Evolutionary conservation across 805 yeast species (phyloP).

Genomic region (Scheffersomyces lignosus): DNA sequence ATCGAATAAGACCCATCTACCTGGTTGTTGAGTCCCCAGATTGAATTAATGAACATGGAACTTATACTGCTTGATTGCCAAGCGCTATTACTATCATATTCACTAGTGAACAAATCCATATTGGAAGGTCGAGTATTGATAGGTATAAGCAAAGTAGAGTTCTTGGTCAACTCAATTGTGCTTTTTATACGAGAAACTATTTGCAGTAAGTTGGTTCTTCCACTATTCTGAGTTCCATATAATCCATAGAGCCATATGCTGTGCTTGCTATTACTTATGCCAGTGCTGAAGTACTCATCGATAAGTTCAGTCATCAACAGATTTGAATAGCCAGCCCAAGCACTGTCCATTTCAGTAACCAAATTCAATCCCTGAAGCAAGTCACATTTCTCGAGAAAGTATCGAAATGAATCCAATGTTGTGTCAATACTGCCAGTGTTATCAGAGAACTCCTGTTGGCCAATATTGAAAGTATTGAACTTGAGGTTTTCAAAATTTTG

Average conservation of each 20-base stretch:
- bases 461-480: slow-evolving; percentile 54
- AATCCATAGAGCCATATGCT: slow-evolving; percentile 38
- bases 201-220: slow-evolving; percentile 8
- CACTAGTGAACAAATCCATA: slow-evolving; percentile 3
- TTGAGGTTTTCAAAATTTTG: slow-evolving; percentile 30
- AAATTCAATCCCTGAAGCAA: slow-evolving; percentile 68
- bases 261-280: slow-evolving; percentile 30
- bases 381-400: slow-evolving; percentile 74
- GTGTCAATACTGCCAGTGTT: slow-evolving; percentile 23
- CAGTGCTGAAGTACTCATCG: slow-evolving; percentile 63
- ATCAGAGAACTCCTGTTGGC: slow-evolving; percentile 57
- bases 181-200: slow-evolving; percentile 45
- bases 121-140: slow-evolving; percentile 23
- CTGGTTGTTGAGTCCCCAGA: slow-evolving; percentile 48
- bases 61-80: slow-evolving; percentile 44
- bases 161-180: slow-evolving; percentile 44
- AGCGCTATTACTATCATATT: slow-evolving; percentile 17
- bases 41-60: slow-evolving; percentile 35
- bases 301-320: slow-evolving; percentile 52
- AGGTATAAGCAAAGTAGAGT: slow-evolving; percentile 60
- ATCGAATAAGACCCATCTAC: slow-evolving; percentile 33
- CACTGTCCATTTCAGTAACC: slow-evolving; percentile 67
- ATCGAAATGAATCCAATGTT: slow-evolving; percentile 56
- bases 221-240: slow-evolving; percentile 48
- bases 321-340: slow-evolving; percentile 80